Percentiles rank a stretch among this genome's conserved stretches.
Evolutionary conservation across 306 rosid genomes (phyloP).

Genomic region (Casuarina cunninghamiana): DNA sequence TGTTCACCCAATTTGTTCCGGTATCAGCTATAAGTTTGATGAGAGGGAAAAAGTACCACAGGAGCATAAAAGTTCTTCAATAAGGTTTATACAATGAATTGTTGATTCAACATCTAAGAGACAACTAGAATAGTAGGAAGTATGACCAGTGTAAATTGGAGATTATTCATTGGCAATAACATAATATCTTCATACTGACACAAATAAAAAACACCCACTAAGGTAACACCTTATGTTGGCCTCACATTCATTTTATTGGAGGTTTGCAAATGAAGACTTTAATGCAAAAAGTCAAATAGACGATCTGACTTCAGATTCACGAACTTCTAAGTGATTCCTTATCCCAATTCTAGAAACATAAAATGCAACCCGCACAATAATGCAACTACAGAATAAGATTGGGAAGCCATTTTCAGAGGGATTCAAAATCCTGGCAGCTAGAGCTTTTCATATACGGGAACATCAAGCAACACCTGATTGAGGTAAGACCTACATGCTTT

Average conservation of each 20-base stretch:
- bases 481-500: no score
- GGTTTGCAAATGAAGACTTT: neutral
- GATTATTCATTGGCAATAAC: neutral
- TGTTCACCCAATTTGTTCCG: conserved; percentile 31
- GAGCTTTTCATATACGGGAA: no score
- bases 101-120: neutral
- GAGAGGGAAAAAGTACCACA: neutral
- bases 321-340: neutral
- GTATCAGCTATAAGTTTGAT: conserved; percentile 11
- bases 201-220: neutral
- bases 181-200: neutral
- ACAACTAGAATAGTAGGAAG: neutral
- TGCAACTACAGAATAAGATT: no score
- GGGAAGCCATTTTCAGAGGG: no score
- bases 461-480: no score
- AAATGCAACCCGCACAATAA: neutral
- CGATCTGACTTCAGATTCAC: neutral
- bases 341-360: neutral
- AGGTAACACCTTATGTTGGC: neutral
- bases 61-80: neutral
- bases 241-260: neutral
- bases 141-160: neutral
- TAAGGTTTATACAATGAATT: neutral
- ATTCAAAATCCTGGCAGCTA: no score
- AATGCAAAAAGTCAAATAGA: no score